These are phyloP conservation scores for Endoconidiophora laricicola DNA, from an alignment of 2,329 filamentous ascomycete species.

Conservation along the genomic window DNA sequence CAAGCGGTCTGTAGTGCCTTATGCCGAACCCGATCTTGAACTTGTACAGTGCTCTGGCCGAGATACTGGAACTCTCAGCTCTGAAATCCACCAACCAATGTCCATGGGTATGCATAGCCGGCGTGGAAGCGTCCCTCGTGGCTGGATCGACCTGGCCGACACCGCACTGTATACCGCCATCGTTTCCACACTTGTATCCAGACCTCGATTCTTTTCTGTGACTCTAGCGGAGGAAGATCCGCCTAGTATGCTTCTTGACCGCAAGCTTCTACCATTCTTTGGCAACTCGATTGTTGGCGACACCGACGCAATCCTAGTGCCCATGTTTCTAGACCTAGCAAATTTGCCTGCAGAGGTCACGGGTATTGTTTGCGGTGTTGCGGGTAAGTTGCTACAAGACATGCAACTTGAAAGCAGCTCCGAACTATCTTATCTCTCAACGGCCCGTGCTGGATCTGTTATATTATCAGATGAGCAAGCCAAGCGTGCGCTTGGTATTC, in stretches of 20 bases:
- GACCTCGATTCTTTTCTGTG: conserved; percentile 55
- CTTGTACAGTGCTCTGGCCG: conserved; percentile 70
- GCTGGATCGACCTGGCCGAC: conserved; percentile 45
- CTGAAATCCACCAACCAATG: conserved; percentile 19
- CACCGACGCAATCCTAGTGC: conserved; percentile 55
- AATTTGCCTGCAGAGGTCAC: conserved; percentile 73
- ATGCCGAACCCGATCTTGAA: conserved; percentile 49
- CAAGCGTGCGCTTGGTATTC: conserved; percentile 44
- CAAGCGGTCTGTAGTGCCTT: conserved; percentile 56
- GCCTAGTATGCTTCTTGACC: conserved; percentile 57
- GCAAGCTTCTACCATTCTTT: conserved; percentile 46
- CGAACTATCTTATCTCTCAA: conserved; percentile 83
- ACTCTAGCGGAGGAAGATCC: conserved; percentile 59
- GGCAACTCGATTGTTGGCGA: conserved; percentile 61
- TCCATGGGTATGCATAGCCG: conserved; percentile 14
- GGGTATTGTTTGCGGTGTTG: conserved; percentile 88
- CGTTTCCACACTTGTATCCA: conserved; percentile 41
- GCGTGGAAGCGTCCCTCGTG: conserved; percentile 16
- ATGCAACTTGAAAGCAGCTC: conserved; percentile 40
- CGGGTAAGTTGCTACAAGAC: conserved; percentile 62
- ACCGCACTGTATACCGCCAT: conserved; percentile 46
- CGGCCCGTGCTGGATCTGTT: conserved; percentile 74
- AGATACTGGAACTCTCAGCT: conserved; percentile 19
- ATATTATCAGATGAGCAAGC: conserved; percentile 41
- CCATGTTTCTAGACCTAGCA: conserved; percentile 75